Evolutionary conservation across 1,284 basidiomycete genomes (phyloP), one percentile per base, ranked within the genome.

Genomic region (Moniliophthora roreri): DNA sequence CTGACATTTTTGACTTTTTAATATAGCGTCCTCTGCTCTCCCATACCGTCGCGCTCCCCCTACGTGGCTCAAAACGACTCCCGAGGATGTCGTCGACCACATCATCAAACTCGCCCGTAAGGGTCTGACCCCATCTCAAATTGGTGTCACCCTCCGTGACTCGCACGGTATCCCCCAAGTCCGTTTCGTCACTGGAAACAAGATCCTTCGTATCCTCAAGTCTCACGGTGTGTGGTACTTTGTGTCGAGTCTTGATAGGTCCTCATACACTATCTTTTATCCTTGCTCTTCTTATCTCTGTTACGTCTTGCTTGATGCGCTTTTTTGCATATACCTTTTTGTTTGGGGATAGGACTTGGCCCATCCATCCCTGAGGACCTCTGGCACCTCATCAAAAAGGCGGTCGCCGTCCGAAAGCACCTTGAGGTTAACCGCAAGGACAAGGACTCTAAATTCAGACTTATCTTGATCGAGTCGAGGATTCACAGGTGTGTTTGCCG

Each of bases 311-410:
- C n/a, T 28, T 23, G 9, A 28, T 32, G 21, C 8, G 10, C 9
- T 57, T 62, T 58, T 63, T 61, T 60, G n/a, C n/a, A 62, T 57
- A 69, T 69, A 64, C 76, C 75, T 79, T 79, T 55, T 78, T 80
- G 78, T 79, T 80, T 80, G 76, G 77, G 76, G 74, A 79, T 76
- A 95, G 93, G 93, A 78, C 91, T 98, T 77, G 95, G 90, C 72
- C 95, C 95, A 69, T 84, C 89, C 77, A 94, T 98, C 80, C 96
- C 96, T 66, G 96, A 99, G 87, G 96, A 98, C 85, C 89, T 98
- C 58, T 98, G 94, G 91, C 90, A 95, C 86, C 89, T 98, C 74
- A 91, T 98, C 85, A 98, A 98, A 89, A 98, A 98, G 88, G 96
- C 96, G 72, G 95, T 98, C 71, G 84, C 92, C 64, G 93, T 99